A percentile compares a stretch with the other conserved stretches of the same genome.
phyloP scores from a whole-genome alignment of 768 basidiomycete species.

The Termitomyces sp. region DNA sequence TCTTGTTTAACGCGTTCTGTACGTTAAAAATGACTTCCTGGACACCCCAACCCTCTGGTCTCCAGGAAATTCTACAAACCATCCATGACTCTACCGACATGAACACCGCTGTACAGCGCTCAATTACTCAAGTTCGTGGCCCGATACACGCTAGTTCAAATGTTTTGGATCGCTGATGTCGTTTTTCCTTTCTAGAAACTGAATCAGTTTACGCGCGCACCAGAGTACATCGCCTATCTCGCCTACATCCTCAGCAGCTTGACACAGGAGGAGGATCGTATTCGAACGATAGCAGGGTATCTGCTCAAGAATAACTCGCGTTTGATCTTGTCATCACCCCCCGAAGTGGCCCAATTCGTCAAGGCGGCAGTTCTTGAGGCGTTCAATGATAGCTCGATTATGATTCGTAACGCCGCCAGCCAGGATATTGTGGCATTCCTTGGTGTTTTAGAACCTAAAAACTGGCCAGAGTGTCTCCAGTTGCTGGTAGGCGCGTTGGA shows the following conservation, averaged over 20 bases:
- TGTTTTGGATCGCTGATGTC: conserved; percentile 15
- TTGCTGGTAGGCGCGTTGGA: conserved; percentile 80
- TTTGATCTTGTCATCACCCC: conserved; percentile 62
- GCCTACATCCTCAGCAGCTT: conserved; percentile 84
- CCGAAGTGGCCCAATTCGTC: conserved; percentile 65
- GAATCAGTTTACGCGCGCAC: conserved; percentile 78
- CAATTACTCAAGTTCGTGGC: conserved; percentile 71
- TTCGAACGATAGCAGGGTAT: conserved; percentile 94
- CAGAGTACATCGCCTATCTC: conserved; percentile 95
- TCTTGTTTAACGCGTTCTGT: conserved; percentile 31
- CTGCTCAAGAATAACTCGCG: conserved; percentile 94
- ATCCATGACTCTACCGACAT: conserved; percentile 87
- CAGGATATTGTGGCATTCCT: conserved; percentile 91
- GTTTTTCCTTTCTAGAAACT: conserved; percentile 56
- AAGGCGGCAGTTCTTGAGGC: conserved; percentile 75
- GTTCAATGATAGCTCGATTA: conserved; percentile 74
- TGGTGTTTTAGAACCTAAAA: conserved; percentile 80
- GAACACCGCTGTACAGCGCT: conserved; percentile 69
- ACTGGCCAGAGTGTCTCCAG: conserved; percentile 94
- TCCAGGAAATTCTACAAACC: conserved; percentile 89
- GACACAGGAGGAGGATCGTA: conserved; percentile 83
- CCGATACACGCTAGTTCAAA: conserved; percentile 15
- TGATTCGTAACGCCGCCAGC: conserved; percentile 92
- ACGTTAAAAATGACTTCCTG: conserved; percentile 61
- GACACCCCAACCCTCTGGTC: conserved; percentile 78